These are phyloP conservation scores for Talinum fruticosum DNA, from an alignment of 148 eudicot species.

Conservation along the genomic window DNA sequence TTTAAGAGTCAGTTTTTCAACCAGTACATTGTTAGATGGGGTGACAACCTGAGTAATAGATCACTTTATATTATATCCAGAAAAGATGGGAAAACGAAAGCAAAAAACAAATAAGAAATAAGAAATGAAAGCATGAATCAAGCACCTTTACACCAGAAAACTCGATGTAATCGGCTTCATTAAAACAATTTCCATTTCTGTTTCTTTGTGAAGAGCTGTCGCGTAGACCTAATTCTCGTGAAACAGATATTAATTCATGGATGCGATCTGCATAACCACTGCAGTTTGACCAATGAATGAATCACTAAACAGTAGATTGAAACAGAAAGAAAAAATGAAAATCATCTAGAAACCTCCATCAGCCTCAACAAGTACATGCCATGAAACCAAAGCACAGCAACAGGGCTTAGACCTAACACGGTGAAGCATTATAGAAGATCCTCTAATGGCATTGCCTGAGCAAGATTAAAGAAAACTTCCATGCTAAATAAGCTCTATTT, in stretches of 20 bases:
- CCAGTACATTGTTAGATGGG: slow-evolving; percentile 90
- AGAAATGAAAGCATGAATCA: background rate
- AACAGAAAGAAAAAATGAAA: background rate
- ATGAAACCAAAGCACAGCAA: background rate
- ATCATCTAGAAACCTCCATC: background rate
- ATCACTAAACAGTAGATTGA: background rate
- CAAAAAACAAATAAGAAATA: background rate
- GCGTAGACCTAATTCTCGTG: slow-evolving; percentile 66
- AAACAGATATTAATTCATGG: slow-evolving; percentile 80
- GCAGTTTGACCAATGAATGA: slow-evolving; percentile 30
- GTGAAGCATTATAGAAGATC: background rate
- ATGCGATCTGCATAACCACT: slow-evolving; percentile 99
- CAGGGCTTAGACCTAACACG: background rate
- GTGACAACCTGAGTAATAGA: slow-evolving; percentile 71
- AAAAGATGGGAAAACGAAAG: background rate
- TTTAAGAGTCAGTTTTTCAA: slow-evolving; percentile 77
- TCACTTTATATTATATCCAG: slow-evolving; percentile 3
- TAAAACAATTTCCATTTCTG: slow-evolving; percentile 77
- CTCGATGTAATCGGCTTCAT: slow-evolving; percentile 86
- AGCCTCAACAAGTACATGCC: background rate
- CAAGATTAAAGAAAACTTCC: too few species aligned
- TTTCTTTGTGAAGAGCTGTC: slow-evolving; percentile 57
- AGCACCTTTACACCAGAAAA: slow-evolving; percentile 86
- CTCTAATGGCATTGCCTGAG: background rate
- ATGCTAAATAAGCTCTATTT: too few species aligned